A percentile compares a stretch with the other conserved stretches of the same genome.
Conservation (phyloP, 768 basidiomycete species). For the Boletus eberwhitei region DNA sequence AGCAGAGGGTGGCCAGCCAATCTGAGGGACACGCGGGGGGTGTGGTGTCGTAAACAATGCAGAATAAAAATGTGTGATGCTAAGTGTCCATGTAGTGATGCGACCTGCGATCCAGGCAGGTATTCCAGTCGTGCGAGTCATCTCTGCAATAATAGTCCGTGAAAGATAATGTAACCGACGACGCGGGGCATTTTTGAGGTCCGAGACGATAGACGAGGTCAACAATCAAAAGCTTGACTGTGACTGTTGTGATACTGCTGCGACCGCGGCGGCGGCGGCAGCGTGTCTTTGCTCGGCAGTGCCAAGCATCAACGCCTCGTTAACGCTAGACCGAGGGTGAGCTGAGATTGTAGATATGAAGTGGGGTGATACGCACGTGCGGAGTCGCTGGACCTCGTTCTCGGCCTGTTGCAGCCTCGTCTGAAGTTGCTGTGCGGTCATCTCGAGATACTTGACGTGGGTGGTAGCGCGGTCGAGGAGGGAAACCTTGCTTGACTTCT, state of each 20-base stretch:
- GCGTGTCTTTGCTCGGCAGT: constrained; percentile 72
- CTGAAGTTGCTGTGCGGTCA: constrained; percentile 72
- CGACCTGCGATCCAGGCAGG: constrained; percentile 59
- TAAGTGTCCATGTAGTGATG: constrained; percentile 48
- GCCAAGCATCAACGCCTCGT: constrained; percentile 86
- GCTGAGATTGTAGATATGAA: background rate
- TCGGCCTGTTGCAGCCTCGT: constrained; percentile 74
- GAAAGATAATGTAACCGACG: constrained; percentile 38
- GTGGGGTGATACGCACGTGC: constrained; percentile 40
- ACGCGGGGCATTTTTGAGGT: constrained; percentile 25
- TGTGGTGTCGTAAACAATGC: constrained; percentile 39
- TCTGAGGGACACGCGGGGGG: constrained; percentile 19
- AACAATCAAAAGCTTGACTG: constrained; percentile 46
- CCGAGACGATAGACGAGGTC: constrained; percentile 10
- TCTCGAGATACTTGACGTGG: constrained; percentile 85
- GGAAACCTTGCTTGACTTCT: constrained; percentile 91
- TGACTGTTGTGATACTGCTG: constrained; percentile 46
- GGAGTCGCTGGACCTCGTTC: constrained; percentile 75
- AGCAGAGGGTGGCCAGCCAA: constrained; percentile 18
- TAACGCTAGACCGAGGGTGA: constrained; percentile 46
- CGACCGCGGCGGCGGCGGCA: constrained; percentile 52
- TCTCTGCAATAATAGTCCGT: constrained; percentile 38
- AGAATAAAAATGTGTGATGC: constrained; percentile 39
- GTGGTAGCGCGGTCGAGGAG: constrained; percentile 85
- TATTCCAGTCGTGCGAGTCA: constrained; percentile 41